Base-by-base conservation (phyloP, 2,329 filamentous ascomycete genomes). In the Ascosphaera apis region DNA sequence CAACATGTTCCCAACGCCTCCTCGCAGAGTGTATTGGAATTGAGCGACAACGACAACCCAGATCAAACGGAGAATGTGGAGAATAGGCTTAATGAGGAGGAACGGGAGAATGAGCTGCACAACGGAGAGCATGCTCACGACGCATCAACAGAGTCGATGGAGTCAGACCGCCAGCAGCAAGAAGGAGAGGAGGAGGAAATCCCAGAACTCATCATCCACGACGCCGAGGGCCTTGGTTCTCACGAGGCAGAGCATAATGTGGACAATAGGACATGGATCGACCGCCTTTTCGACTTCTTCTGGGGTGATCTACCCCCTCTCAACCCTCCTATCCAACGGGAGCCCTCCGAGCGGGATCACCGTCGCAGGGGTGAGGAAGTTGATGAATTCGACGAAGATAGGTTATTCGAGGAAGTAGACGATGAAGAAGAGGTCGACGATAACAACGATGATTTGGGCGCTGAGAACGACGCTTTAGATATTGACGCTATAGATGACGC, bases 401-500 rank as follows among this genome's bases (percentile, higher is more conserved):
- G n/a, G 13, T 12, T 12, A 6, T 5, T 25, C 21, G 27, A 18
- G n/a, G 37, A 41, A 12, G 36, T 42, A 39, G 37, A 33, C 25
- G 52, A 57, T 40, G 56, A 67, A 38, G 54, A 53, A 28, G 51
- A 54, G 35, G 55, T 48, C 12, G 58, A 55, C 9, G 62, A 72
- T 36, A 71, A 73, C 42, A 72, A 73, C 36, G 66, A 68, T 33
- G 4, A 12, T 8, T 15, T 3, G 32, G 12, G 12, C 17, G 8
- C 32, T 19, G 15, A 33, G 6, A 17, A 86, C 25, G 81, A 92
- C 46, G 48, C 60, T 9, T 69, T 72, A 33, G 69, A 74, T 41
- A 59, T 53, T 33, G 62, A 66, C 43, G 60, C 56, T n/a, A 52
- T 59, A 12, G 62, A 65, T 31, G 78, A 93, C 44, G 79, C 79